These are phyloP conservation scores for Centrapalus pauciflorus DNA, from an alignment of 129 eudicot genomes.

Conservation along the genomic window DNA sequence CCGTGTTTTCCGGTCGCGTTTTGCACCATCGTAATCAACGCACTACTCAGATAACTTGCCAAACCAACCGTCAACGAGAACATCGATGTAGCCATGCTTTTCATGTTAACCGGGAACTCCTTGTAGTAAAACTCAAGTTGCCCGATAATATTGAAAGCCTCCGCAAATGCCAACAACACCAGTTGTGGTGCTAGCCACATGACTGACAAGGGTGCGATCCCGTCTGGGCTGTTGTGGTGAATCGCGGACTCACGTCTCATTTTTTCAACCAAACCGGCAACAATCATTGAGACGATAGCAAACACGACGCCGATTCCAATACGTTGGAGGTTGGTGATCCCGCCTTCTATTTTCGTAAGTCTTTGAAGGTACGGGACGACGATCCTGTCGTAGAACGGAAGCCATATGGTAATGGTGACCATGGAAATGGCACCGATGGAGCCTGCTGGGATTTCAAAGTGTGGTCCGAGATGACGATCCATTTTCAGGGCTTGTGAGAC, in stretches of 20 bases:
- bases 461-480: conserved; percentile 71
- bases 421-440: conserved; percentile 59
- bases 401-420: conserved; percentile 67
- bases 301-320: conserved; percentile 72
- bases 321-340: conserved; percentile 77
- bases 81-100: conserved; percentile 47
- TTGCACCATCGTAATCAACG: conserved; percentile 50
- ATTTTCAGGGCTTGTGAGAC: conserved; percentile 71
- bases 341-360: conserved; percentile 63
- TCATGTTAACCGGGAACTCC: conserved; percentile 83
- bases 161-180: conserved; percentile 68
- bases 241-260: conserved; percentile 56
- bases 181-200: conserved; percentile 90
- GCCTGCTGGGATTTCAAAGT: conserved; percentile 76
- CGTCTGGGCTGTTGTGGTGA: conserved; percentile 28
- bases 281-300: conserved; percentile 68
- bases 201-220: conserved; percentile 58
- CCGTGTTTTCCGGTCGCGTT: conserved; percentile 44
- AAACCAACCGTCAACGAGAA: conserved; percentile 43
- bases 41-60: conserved; percentile 60
- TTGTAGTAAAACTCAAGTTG: conserved; percentile 81
- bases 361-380: conserved; percentile 58
- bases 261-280: conserved; percentile 59
- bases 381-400: conserved; percentile 76
- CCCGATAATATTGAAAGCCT: conserved; percentile 75